These are phyloP conservation scores for Colletotrichum sp. DNA, from an alignment of 2,329 filamentous ascomycete species.

Conservation along the genomic window DNA sequence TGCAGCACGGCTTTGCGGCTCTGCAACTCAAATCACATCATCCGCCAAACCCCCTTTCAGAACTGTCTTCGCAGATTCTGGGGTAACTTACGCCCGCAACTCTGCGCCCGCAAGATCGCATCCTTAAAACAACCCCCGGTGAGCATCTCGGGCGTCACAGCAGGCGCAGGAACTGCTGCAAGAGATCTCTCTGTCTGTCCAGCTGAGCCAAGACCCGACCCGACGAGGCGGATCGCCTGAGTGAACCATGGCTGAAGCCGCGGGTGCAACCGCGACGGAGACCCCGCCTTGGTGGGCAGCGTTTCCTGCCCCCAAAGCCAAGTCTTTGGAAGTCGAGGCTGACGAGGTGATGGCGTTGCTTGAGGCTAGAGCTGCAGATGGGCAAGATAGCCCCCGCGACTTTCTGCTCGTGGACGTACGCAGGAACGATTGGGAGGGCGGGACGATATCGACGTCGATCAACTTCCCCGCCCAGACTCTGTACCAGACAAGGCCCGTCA, in stretches of 20 bases:
- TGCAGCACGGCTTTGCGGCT: background rate
- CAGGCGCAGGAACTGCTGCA: background rate
- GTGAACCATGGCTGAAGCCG: slow-evolving; percentile 6
- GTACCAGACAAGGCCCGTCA: slow-evolving; percentile 51
- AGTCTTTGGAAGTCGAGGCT: slow-evolving; percentile 39
- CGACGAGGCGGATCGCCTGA: background rate
- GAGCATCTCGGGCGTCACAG: background rate
- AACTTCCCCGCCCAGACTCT: slow-evolving; percentile 62
- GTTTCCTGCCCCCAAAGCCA: slow-evolving; percentile 48
- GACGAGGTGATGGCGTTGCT: slow-evolving; percentile 46
- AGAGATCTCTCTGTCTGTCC: background rate
- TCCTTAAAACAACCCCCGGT: background rate
- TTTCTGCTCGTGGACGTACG: slow-evolving; percentile 60
- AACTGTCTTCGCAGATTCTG: background rate
- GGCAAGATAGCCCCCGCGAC: slow-evolving; percentile 29
- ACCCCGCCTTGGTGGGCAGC: slow-evolving; percentile 41
- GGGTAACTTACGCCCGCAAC: slow-evolving; percentile 16
- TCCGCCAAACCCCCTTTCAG: background rate
- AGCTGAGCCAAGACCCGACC: background rate
- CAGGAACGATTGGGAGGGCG: slow-evolving; percentile 60
- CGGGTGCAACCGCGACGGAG: background rate
- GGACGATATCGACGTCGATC: slow-evolving; percentile 63
- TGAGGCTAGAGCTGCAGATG: slow-evolving; percentile 37
- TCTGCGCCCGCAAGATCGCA: slow-evolving; percentile 4
- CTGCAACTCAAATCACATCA: background rate